A percentile compares a stretch with the other conserved stretches of the same genome.
These are phyloP conservation scores for Aechmea fasciata DNA, from an alignment of 176 grass and related monocot genomes.

Conservation along the genomic window DNA sequence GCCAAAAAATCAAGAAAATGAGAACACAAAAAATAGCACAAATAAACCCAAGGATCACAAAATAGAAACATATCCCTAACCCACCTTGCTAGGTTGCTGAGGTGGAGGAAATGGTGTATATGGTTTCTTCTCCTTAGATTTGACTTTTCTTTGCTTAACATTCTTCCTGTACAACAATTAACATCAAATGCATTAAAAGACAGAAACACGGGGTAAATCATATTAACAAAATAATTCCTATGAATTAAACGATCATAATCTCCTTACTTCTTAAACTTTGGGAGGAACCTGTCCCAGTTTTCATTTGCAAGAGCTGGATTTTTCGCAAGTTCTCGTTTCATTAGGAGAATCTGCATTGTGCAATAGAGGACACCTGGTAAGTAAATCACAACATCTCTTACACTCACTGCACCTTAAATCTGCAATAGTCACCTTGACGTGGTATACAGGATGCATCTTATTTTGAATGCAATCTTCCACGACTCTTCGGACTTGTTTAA, in stretches of 20 bases:
- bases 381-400: background rate
- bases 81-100: constrained; percentile 91
- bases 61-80: background rate
- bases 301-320: constrained; percentile 78
- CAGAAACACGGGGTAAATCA: background rate
- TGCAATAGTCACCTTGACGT: constrained; percentile 60
- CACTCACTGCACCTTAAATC: background rate
- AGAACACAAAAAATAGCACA: background rate
- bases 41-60: background rate
- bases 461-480: constrained; percentile 92
- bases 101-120: constrained; percentile 94
- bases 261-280: constrained; percentile 93
- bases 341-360: constrained; percentile 57
- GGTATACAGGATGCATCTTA: constrained; percentile 83
- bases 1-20: background rate
- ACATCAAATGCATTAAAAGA: constrained; percentile 1
- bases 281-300: constrained; percentile 95
- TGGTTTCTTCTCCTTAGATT: constrained; percentile 92
- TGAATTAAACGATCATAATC: constrained; percentile 12
- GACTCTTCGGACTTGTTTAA: constrained; percentile 82
- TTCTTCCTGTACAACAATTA: constrained; percentile 63
- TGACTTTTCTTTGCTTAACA: constrained; percentile 85
- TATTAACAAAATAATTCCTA: background rate
- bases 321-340: constrained; percentile 95
- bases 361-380: constrained; percentile 18